These are phyloP conservation scores for Fusarium burgessii DNA, from an alignment of 2,329 filamentous ascomycete species.

Conservation along the genomic window DNA sequence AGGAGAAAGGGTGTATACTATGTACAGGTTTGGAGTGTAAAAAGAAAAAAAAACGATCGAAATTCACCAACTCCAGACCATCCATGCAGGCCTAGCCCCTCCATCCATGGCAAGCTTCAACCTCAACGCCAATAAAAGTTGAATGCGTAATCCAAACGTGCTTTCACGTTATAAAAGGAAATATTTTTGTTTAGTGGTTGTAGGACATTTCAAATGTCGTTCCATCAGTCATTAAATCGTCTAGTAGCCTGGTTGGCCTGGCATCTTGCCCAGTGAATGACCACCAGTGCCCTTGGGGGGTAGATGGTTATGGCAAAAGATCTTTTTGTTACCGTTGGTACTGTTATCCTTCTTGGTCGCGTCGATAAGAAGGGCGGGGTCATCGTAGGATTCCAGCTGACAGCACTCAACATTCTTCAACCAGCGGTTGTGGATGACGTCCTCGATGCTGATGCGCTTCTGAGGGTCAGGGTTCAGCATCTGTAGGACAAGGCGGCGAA, in stretches of 20 bases:
- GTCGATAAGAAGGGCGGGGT: conserved; percentile 71
- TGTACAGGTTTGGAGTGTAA: conserved; percentile 30
- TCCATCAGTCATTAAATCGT: conserved; percentile 40
- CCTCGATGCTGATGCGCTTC: conserved; percentile 75
- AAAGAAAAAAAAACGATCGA: conserved; percentile 34
- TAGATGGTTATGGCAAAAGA: conserved; percentile 70
- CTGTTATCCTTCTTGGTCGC: conserved; percentile 66
- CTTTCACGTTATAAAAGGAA: conserved; percentile 12
- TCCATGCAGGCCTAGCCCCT: conserved; percentile 40
- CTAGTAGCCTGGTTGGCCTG: conserved; percentile 66
- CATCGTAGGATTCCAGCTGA: conserved; percentile 76
- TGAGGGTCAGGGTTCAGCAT: conserved; percentile 86
- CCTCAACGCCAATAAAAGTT: conserved; percentile 44
- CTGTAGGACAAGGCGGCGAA: conserved; percentile 78
- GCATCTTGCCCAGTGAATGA: conserved; percentile 67
- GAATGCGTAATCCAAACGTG: conserved; percentile 23
- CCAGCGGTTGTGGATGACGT: conserved; percentile 78
- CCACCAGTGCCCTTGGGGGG: conserved; percentile 60
- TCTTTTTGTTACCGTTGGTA: conserved; percentile 60
- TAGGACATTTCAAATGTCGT: conserved; percentile 23
- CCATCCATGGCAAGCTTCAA: conserved; percentile 30
- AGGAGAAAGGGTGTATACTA: conserved; percentile 22
- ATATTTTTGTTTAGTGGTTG: conserved; percentile 10
- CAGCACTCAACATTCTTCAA: conserved; percentile 83
- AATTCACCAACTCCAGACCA: conserved; percentile 44